These are phyloP conservation scores for Nephelium lappaceum DNA, from an alignment of 345 rosid genomes.

Conservation along the genomic window DNA sequence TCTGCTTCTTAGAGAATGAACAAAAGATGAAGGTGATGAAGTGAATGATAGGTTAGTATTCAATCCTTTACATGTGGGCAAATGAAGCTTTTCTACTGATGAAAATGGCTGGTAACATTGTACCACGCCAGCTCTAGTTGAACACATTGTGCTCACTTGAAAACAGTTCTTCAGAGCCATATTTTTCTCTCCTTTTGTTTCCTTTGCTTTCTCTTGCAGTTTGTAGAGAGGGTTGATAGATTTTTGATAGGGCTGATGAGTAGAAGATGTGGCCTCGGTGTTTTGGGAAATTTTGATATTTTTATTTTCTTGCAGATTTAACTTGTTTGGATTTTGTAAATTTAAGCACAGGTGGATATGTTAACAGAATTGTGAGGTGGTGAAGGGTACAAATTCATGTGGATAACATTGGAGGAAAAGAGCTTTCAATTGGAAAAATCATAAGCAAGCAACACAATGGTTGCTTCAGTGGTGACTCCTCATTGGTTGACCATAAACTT, in stretches of 20 bases:
- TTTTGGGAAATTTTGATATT: background rate
- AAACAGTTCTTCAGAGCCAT: constrained; percentile 57
- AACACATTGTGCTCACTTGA: constrained; percentile 40
- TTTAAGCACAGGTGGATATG: constrained; percentile 22
- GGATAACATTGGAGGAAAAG: constrained; percentile 33
- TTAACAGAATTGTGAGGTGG: constrained; percentile 38
- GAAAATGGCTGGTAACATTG: constrained; percentile 39
- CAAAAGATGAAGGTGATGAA: constrained; percentile 26
- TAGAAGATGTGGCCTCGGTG: constrained; percentile 18
- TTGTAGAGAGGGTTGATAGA: background rate
- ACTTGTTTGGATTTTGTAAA: constrained; percentile 4
- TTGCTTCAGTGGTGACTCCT: background rate
- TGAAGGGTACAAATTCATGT: constrained; percentile 30
- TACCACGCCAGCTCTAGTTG: constrained; percentile 33
- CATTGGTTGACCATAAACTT: constrained; percentile 7
- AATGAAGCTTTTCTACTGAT: constrained; percentile 35
- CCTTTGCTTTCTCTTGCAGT: background rate
- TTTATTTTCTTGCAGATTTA: background rate
- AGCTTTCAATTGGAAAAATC: background rate
- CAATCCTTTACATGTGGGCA: constrained; percentile 31
- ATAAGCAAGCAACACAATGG: background rate
- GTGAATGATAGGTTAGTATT: constrained; percentile 24
- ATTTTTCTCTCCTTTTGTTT: background rate
- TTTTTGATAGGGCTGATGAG: background rate
- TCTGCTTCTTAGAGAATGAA: constrained; percentile 22